Base-by-base conservation (phyloP, 2,329 filamentous ascomycete genomes). In the Penicillium sp. region DNA sequence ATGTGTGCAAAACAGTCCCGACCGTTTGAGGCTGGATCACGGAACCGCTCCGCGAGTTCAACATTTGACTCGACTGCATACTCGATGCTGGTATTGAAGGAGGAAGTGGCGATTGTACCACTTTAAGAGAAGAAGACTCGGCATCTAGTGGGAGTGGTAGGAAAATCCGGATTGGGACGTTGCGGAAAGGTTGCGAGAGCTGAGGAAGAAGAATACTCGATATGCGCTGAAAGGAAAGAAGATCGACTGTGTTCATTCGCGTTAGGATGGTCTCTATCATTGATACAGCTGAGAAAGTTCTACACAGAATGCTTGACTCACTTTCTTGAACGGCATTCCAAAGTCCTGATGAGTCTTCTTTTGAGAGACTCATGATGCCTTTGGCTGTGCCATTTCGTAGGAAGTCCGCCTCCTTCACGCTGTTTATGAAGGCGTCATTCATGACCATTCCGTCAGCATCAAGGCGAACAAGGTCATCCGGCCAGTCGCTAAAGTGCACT, bases 131-230 rank as follows among this genome's bases (percentile, higher is more conserved):
- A 0, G 76, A 71, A 48, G 72, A 73, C 27, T 77, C 70, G 3
- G 78, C 73, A 57, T 83, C 79, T 0, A 89, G 85, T 0, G 84
- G 78, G 6, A 86, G 83, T 3, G 89, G 90, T 49, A 97, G 86
- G 75, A 97, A 99, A 54, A 97, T 78, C 54, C 93, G 88, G 39
- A 97, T 77, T 0, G 94, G 94, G n/a, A 97, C 82, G 74, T 96
- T 88, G 59, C 88, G 88, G 52, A 97, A 83, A 19, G 87, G 84
- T 7, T 86, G 84, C 2, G 90, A 86, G 21, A 80, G 78, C 1
- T 91, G 79, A 29, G 84, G 81, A 1, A 93, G 81, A 60, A 97
- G 83, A 3, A 97, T 88, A 61, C 82, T 84, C 71, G 93, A 89
- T 67, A 97, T 86, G 57, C 84, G 85, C 69, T 85, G 83, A 76